Evolutionary conservation across 176 grass and related monocot genomes (phyloP).

Genomic region (Raddia guianensis): DNA sequence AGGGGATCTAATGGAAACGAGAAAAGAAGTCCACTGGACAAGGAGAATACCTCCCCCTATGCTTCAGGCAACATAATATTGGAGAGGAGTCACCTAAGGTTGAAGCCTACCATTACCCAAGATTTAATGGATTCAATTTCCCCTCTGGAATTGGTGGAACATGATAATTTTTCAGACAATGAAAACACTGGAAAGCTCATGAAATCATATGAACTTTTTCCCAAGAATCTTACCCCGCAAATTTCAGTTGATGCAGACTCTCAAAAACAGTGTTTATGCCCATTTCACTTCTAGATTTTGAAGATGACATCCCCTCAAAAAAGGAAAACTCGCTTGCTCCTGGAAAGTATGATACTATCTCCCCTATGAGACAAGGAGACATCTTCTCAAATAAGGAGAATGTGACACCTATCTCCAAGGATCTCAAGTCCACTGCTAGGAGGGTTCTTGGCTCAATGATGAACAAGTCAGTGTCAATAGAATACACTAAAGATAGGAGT

Average conservation of each 20-base stretch:
- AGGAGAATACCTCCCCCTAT: constrained; percentile 57
- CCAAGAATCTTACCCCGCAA: constrained; percentile 2
- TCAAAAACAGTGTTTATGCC: constrained; percentile 26
- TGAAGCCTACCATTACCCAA: constrained; percentile 47
- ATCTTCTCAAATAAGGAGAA: constrained; percentile 59
- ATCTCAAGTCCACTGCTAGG: constrained; percentile 37
- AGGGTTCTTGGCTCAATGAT: constrained; percentile 58
- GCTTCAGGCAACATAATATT: constrained; percentile 43
- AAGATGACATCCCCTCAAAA: constrained; percentile 41
- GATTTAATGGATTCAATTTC: constrained; percentile 54
- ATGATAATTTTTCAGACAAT: constrained; percentile 36
- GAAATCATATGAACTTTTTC: constrained; percentile 30
- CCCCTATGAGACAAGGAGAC: constrained; percentile 40
- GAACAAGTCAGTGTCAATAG: constrained; percentile 34
- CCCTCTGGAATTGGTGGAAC: constrained; percentile 54
- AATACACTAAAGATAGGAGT: constrained; percentile 35
- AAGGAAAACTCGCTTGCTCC: constrained; percentile 30
- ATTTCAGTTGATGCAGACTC: constrained; percentile 28
- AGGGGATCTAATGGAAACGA: constrained; percentile 48
- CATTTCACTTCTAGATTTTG: constrained; percentile 38
- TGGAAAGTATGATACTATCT: constrained; percentile 33
- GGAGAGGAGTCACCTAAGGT: constrained; percentile 43
- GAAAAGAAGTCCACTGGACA: constrained; percentile 47
- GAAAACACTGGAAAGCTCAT: constrained; percentile 36
- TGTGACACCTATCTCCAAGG: constrained; percentile 48